Percentiles rank a stretch among this genome's conserved stretches.
Evolutionary conservation across 2,329 filamentous ascomycete genomes (phyloP).

Genomic region (Aspergillus sergii): DNA sequence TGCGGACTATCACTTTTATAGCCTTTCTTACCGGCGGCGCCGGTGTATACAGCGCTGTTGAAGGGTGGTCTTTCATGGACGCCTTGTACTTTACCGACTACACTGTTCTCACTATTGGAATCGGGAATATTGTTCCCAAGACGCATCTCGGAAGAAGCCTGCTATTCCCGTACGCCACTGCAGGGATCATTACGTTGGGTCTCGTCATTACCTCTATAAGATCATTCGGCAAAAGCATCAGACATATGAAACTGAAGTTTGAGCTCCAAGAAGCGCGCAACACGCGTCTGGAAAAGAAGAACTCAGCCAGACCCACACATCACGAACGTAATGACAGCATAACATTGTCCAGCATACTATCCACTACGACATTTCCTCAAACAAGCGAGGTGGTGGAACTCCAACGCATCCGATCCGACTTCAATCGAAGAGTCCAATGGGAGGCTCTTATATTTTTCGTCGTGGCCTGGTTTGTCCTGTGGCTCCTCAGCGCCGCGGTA

Average conservation of each 20-base stretch:
- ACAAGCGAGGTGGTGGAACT: not conserved
- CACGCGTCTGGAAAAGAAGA: not conserved
- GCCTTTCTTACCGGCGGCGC: not conserved
- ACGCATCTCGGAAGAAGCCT: not conserved
- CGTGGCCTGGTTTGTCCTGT: not conserved
- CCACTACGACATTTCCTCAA: not conserved
- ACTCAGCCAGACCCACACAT: not conserved
- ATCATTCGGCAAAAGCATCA: not conserved
- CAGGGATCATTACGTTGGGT: not conserved
- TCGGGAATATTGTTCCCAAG: not conserved
- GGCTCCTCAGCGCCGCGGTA: not conserved
- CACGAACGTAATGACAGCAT: not conserved
- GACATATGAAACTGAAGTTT: not conserved
- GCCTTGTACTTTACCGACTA: not conserved
- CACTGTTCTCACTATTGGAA: not conserved
- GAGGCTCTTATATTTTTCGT: not conserved
- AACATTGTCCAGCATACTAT: not conserved
- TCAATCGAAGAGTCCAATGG: not conserved
- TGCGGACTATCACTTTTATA: not conserved
- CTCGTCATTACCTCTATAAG: not conserved
- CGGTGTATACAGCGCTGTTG: not conserved
- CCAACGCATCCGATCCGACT: not conserved
- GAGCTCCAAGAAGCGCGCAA: not conserved
- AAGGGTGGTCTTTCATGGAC: not conserved
- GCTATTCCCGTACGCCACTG: not conserved